Base-by-base conservation (phyloP, 768 basidiomycete species). In the Collybia mongolica region DNA sequence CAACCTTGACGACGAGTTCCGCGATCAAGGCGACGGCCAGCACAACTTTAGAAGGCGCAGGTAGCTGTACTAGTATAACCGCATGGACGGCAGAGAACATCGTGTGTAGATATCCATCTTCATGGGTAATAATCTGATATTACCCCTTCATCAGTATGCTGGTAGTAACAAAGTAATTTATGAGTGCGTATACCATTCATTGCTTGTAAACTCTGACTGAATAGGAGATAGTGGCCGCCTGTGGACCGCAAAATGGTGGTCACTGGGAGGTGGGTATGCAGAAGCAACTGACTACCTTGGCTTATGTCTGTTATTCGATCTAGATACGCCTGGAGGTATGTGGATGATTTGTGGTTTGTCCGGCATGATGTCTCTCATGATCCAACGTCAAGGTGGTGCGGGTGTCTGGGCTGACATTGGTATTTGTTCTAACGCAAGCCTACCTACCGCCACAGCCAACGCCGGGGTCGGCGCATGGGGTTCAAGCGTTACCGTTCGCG, bases 161-260 rank as follows among this genome's bases (percentile, higher is more conserved):
- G 14, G 14, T 37, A 41, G 40, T 18, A 39, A 43, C 8, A 35
- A n/a, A 15, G 53, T 51, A 38, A 23, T 41, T n/a, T 20, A 54
- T 29, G 29, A 35, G 52, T 45, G 11, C 24, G 28, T 54, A 14
- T 11, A n/a, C 29, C 29, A 7, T 48, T 24, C 1, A 28, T 14
- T 7, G 12, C 18, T 22, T 19, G 5, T 6, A 42, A 1, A 14
- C 22, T 32, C 11, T 19, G 23, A 5, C 29, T 18, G n/a, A 39
- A 12, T 39, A 11, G 3, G 14, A 2, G 12, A 2, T 14, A 54
- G 52, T 11, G 49, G 53, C 5, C 49, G 38, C 39, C 19, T 44
- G 36, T 57, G 52, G 55, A 51, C 55, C 20, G 55, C 55, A 3
- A 41, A 43, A 15, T 57, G 55, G 55, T 54, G 53, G 53, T 44